A percentile compares a stretch with the other conserved stretches of the same genome.
Conservation (phyloP, 2,329 filamentous ascomycete species). For the Gliomastix tumulicola region DNA sequence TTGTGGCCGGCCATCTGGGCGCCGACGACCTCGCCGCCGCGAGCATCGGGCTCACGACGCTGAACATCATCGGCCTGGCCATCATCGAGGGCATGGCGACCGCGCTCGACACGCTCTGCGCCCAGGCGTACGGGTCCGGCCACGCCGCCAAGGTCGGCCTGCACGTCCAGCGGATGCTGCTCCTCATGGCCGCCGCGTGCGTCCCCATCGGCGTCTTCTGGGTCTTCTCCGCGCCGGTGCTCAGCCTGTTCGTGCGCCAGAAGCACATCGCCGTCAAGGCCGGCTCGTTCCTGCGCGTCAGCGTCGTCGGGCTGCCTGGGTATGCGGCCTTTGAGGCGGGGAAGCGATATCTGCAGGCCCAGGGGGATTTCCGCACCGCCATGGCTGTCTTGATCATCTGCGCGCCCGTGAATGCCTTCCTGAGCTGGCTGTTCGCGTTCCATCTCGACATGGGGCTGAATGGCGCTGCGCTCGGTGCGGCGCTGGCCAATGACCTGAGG, state of each 20-base stretch:
- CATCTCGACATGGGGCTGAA: conserved; percentile 34
- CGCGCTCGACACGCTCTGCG: conserved; percentile 5
- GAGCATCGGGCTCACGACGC: conserved; percentile 42
- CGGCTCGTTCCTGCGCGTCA: conserved; percentile 38
- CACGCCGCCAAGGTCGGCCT: conserved; percentile 39
- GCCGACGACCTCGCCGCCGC: conserved; percentile 45
- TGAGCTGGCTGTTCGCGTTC: conserved; percentile 42
- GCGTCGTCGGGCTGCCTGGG: conserved; percentile 41
- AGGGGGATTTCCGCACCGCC: conserved; percentile 43
- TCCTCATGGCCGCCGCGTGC: conserved; percentile 37
- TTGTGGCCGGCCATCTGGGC: conserved; percentile 44
- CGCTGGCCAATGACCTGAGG: conserved; percentile 39
- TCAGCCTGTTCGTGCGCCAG: conserved; percentile 38
- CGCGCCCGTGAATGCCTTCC: conserved; percentile 36
- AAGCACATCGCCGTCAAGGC: conserved; percentile 38
- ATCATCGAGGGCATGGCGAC: conserved; percentile 13
- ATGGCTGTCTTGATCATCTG: conserved; percentile 38
- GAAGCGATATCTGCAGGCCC: conserved; percentile 48
- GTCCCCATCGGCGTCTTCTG: conserved; percentile 42
- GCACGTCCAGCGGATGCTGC: conserved; percentile 44
- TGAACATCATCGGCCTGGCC: conserved; percentile 45
- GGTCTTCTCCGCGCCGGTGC: conserved; percentile 37
- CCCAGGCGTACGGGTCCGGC: conserved; percentile 18
- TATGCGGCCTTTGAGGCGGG: conserved; percentile 46
- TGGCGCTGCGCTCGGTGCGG: conserved; percentile 42